Evolutionary conservation across 352 stramenopile genomes (phyloP), one percentile per base, ranked within the genome.

Genomic region (Pythium phragmiticola): DNA sequence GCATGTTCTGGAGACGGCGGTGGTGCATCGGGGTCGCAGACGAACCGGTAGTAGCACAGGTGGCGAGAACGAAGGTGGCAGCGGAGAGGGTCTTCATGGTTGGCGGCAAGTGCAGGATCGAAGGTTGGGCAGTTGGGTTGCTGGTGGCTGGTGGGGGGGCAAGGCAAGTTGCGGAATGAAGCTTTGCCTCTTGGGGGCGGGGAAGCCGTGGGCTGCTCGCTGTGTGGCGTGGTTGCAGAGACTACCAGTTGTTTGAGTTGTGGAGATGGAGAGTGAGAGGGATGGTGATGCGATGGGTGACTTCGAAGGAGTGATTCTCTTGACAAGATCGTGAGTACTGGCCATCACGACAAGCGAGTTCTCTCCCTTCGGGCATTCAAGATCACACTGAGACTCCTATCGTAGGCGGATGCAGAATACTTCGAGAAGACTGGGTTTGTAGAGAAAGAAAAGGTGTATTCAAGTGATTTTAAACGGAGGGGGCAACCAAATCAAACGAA

Each of bases 1-100:
- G 57, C 13, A 50, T 49, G 21, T 46, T 46, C 34, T 57, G 51
- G 3, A 57, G 51, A 4, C 26, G 51, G 19, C 51, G 51, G 21
- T 28, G 51, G 26, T 28, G 26, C 19, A 19, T 30, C n/a, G 51
- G 49, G 19, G 17, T 7, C 23, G 33, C 49, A 7, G 49, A 21
- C n/a, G 34, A 14, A 4, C 16, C 21, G 47, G 23, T 13, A 39
- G 16, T 7, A 13, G 23, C 47, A 39, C 16, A n/a, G 0, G 33
- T 8, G 34, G 34, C 51, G 51, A 46, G 7, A 4, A 55, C 4
- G 14, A 36, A 26, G 48, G 48, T 42, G 30, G 48, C 30, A 11
- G 21, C 36, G 34, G 19, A 47, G 14, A 23, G 16, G 37, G 51
- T 36, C 1, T 46, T 46, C 51, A 47, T 57, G 30, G 34, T 45